These are phyloP conservation scores for Thermothielavioides terrestris DNA, from an alignment of 495 filamentous ascomycete species.

Conservation along the genomic window DNA sequence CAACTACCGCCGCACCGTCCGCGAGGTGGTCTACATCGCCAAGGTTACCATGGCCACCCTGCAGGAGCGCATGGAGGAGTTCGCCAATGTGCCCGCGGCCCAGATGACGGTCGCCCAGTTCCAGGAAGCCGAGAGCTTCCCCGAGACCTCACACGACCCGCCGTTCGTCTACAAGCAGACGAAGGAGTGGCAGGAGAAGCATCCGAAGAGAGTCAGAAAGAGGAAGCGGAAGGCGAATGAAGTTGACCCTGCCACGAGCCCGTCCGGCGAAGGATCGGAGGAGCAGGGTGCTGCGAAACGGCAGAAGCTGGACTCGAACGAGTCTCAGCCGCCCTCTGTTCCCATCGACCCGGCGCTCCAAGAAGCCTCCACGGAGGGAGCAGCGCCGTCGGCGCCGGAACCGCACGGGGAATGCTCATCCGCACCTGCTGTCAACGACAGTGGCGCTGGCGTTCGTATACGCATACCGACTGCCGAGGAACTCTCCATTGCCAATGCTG, in stretches of 20 bases:
- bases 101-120: constrained; percentile 82
- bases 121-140: constrained; percentile 47
- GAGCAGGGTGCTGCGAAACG: constrained; percentile 16
- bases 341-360: neutral
- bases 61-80: constrained; percentile 80
- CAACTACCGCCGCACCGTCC: constrained; percentile 84
- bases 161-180: constrained; percentile 67
- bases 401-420: neutral
- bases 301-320: constrained; percentile 11
- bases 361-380: neutral
- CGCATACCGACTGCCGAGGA: constrained; percentile 8
- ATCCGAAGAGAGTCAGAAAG: constrained; percentile 36
- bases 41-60: constrained; percentile 91
- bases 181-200: constrained; percentile 43
- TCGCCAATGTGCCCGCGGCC: constrained; percentile 70
- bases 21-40: constrained; percentile 91
- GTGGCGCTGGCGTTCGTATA: constrained; percentile 25
- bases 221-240: constrained; percentile 29
- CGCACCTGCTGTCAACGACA: constrained; percentile 16
- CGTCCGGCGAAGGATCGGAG: constrained; percentile 20
- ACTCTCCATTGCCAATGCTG: neutral
- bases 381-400: neutral
- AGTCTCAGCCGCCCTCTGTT: constrained; percentile 4
- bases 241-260: constrained; percentile 19
- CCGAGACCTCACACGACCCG: constrained; percentile 56